These are phyloP conservation scores for Fusarium sp. DNA, from an alignment of 2,329 filamentous ascomycete species.

Conservation along the genomic window DNA sequence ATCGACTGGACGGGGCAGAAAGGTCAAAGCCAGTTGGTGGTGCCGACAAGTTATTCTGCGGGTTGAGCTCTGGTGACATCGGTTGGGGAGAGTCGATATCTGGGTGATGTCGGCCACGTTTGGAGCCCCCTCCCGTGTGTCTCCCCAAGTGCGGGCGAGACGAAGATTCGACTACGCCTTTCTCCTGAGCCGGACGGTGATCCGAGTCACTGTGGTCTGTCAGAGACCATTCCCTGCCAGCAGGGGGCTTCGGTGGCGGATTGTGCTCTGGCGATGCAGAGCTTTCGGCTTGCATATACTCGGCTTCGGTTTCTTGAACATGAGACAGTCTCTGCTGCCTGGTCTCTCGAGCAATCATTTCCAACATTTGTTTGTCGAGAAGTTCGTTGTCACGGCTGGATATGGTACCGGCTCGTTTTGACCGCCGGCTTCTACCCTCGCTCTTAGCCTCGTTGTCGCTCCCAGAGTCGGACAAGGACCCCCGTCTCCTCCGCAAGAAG, in stretches of 20 bases:
- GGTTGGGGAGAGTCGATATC: conserved; percentile 64
- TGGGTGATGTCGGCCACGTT: conserved; percentile 56
- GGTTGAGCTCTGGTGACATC: conserved; percentile 68
- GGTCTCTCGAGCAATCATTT: conserved; percentile 71
- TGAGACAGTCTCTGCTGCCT: conserved; percentile 56
- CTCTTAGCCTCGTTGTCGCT: conserved; percentile 64
- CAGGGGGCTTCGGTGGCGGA: conserved; percentile 48
- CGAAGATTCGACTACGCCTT: conserved; percentile 40
- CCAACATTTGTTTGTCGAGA: conserved; percentile 74
- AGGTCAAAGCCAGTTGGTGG: conserved; percentile 75
- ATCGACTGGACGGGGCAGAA: conserved; percentile 75
- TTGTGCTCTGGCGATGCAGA: conserved; percentile 54
- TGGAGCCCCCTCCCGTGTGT: conserved; percentile 66
- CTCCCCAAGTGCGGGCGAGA: conserved; percentile 52
- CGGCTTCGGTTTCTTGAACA: conserved; percentile 52
- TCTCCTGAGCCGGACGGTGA: conserved; percentile 47
- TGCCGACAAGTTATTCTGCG: conserved; percentile 66
- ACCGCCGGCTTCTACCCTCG: conserved; percentile 54
- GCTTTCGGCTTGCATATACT: conserved; percentile 53
- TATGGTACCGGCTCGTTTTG: conserved; percentile 61
- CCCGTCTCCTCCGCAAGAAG: conserved; percentile 65
- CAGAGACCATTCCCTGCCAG: conserved; percentile 56
- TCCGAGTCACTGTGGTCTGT: conserved; percentile 61
- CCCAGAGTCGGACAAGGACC: conserved; percentile 74
- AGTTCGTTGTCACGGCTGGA: conserved; percentile 66